Evolutionary conservation across 805 yeast genomes (phyloP).

Genomic region (Kazachstania kunashirensis): DNA sequence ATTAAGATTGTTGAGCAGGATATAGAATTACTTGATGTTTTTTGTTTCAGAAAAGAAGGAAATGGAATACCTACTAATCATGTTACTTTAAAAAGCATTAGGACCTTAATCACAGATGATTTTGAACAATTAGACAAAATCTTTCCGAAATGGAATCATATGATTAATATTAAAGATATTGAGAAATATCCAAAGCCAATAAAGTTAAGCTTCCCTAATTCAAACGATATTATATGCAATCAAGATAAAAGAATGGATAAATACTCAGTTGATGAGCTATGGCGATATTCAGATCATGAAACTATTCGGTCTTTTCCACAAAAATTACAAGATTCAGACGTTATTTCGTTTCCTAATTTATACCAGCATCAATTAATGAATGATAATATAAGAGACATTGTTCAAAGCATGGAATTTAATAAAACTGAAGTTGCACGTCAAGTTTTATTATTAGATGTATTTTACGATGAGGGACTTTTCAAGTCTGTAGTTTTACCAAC

Average conservation of each 20-base stretch:
- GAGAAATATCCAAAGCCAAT: not conserved
- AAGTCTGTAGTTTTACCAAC: slow-evolving; percentile 45
- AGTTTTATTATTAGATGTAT: slow-evolving; percentile 57
- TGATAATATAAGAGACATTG: slow-evolving; percentile 61
- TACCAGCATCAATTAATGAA: slow-evolving; percentile 59
- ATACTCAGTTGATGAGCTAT: slow-evolving; percentile 21
- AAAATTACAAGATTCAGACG: too few species aligned
- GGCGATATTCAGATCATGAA: too few species aligned
- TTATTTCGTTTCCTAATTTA: too few species aligned
- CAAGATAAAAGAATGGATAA: not conserved
- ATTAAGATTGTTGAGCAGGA: not conserved
- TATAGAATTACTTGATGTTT: not conserved
- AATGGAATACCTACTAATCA: slow-evolving; percentile 28
- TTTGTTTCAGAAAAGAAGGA: not conserved
- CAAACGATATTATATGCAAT: not conserved
- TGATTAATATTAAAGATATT: slow-evolving; percentile 12
- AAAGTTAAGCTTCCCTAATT: not conserved
- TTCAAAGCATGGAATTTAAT: slow-evolving; percentile 73
- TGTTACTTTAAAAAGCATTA: slow-evolving; percentile 41
- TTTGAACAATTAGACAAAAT: slow-evolving; percentile 30
- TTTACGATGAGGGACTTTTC: too few species aligned
- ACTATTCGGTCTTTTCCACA: too few species aligned
- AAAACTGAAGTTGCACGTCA: slow-evolving; percentile 74
- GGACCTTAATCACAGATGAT: slow-evolving; percentile 25
- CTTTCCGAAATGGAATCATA: slow-evolving; percentile 29